A percentile compares a stretch with the other conserved stretches of the same genome.
Evolutionary conservation across 1,139 yeast genomes (phyloP).

Genomic region (Pichia sp.): DNA sequence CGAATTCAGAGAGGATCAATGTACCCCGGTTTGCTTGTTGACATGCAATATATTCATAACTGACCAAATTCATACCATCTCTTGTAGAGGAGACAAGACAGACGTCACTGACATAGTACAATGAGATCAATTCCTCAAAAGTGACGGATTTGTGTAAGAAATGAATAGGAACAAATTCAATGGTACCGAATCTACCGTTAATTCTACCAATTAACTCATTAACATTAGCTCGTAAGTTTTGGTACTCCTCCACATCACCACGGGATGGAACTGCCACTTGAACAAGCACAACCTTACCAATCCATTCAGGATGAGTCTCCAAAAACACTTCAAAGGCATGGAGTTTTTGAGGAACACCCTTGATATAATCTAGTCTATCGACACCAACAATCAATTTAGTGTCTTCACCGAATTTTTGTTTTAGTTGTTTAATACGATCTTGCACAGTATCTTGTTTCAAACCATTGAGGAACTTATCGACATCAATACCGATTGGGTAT

Average conservation of each 20-base stretch:
- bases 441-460: slow-evolving; percentile 56
- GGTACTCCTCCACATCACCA: slow-evolving; percentile 98
- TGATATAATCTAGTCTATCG: slow-evolving; percentile 90
- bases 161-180: slow-evolving; percentile 96
- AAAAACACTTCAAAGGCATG: slow-evolving; percentile 93
- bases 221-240: slow-evolving; percentile 84
- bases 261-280: slow-evolving; percentile 98
- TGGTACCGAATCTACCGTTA: slow-evolving; percentile 93
- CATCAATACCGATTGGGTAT: slow-evolving; percentile 97
- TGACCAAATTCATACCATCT: slow-evolving; percentile 97
- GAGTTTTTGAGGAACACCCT: slow-evolving; percentile 94
- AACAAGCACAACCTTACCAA: slow-evolving; percentile 90
- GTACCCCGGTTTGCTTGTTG: slow-evolving; percentile 85
- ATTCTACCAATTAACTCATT: slow-evolving; percentile 95
- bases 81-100: slow-evolving; percentile 92
- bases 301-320: slow-evolving; percentile 95
- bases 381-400: slow-evolving; percentile 91
- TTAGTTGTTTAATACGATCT: slow-evolving; percentile 56
- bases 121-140: slow-evolving; percentile 83
- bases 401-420: slow-evolving; percentile 55
- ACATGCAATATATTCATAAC: slow-evolving; percentile 95
- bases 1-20: slow-evolving; percentile 83
- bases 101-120: slow-evolving; percentile 81
- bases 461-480: slow-evolving; percentile 82
- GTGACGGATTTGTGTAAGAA: slow-evolving; percentile 89